Evolutionary conservation across 1,139 yeast genomes (phyloP).

Genomic region (Suhomyces bribrorum): DNA sequence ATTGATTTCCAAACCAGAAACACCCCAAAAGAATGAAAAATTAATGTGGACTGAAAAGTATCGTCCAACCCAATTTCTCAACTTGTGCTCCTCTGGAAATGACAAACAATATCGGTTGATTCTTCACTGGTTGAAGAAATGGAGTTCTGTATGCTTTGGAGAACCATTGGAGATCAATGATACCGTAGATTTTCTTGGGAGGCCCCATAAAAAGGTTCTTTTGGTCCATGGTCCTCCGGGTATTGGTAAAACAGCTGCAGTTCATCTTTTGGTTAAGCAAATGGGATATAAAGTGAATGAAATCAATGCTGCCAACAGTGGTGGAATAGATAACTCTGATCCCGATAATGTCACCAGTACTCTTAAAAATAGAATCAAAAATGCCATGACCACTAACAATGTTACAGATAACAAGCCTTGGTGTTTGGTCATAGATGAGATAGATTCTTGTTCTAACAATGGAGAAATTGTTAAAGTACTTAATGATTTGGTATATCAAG

Average conservation of each 20-base stretch:
- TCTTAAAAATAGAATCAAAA: conserved; percentile 54
- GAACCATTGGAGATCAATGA: conserved; percentile 29
- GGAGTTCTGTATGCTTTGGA: conserved; percentile 72
- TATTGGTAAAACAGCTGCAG: conserved; percentile 89
- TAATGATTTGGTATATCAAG: conserved; percentile 60
- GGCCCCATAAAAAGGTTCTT: conserved; percentile 73
- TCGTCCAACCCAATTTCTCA: conserved; percentile 68
- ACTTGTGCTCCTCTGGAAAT: conserved; percentile 71
- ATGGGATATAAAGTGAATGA: conserved; percentile 82
- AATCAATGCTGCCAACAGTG: conserved; percentile 81
- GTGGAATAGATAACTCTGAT: conserved; percentile 30
- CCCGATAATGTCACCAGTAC: conserved; percentile 37
- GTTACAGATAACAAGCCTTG: conserved; percentile 61
- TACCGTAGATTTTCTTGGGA: conserved; percentile 55
- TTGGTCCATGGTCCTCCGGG: conserved; percentile 94
- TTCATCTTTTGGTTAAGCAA: conserved; percentile 81
- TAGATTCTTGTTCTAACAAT: conserved; percentile 83
- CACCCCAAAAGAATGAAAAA: conserved; percentile 1
- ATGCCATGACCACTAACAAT: conserved; percentile 67
- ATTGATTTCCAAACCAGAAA: background rate
- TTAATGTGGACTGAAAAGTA: conserved; percentile 79
- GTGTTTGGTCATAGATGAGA: conserved; percentile 83
- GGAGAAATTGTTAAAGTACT: conserved; percentile 72
- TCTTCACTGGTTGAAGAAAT: conserved; percentile 76
- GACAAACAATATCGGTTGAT: conserved; percentile 74